Percentiles rank a stretch among this genome's conserved stretches.
phyloP scores from a whole-genome alignment of 2,329 filamentous ascomycete species.

The Fusarium sp. region DNA sequence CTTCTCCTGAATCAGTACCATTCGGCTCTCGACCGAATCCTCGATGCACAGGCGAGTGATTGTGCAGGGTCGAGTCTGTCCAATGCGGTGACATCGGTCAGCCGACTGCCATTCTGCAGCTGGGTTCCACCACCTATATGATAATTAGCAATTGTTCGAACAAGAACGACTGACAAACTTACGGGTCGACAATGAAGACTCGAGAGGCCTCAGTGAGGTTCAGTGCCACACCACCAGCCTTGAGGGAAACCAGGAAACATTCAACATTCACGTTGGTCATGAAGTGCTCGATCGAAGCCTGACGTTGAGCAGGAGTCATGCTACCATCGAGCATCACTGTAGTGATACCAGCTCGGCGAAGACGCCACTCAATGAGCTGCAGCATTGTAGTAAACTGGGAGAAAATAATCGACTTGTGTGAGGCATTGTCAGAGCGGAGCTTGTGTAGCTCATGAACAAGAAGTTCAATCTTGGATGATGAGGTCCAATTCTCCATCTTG shows the following conservation, averaged over 20 bases:
- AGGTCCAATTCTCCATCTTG: slow-evolving; percentile 99
- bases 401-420: slow-evolving; percentile 97
- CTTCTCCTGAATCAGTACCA: slow-evolving; percentile 97
- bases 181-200: slow-evolving; percentile 97
- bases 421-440: slow-evolving; percentile 91
- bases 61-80: slow-evolving; percentile 92
- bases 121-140: slow-evolving; percentile 96
- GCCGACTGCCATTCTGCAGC: slow-evolving; percentile 99
- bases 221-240: slow-evolving; percentile 94
- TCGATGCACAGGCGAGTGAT: slow-evolving; percentile 97
- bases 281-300: slow-evolving; percentile 95
- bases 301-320: slow-evolving; percentile 94
- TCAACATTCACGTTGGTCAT: slow-evolving; percentile 96
- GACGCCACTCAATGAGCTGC: slow-evolving; percentile 95
- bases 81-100: slow-evolving; percentile 94
- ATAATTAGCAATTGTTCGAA: slow-evolving; percentile 45
- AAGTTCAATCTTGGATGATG: slow-evolving; percentile 97
- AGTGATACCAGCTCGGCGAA: slow-evolving; percentile 95
- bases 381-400: slow-evolving; percentile 98
- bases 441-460: slow-evolving; percentile 95
- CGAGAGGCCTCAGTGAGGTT: slow-evolving; percentile 95
- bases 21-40: slow-evolving; percentile 95
- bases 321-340: slow-evolving; percentile 98
- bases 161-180: slow-evolving; percentile 61
- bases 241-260: slow-evolving; percentile 95